Conservation (phyloP, 2,329 filamentous ascomycete species). For the Botrytis byssoidea region DNA sequence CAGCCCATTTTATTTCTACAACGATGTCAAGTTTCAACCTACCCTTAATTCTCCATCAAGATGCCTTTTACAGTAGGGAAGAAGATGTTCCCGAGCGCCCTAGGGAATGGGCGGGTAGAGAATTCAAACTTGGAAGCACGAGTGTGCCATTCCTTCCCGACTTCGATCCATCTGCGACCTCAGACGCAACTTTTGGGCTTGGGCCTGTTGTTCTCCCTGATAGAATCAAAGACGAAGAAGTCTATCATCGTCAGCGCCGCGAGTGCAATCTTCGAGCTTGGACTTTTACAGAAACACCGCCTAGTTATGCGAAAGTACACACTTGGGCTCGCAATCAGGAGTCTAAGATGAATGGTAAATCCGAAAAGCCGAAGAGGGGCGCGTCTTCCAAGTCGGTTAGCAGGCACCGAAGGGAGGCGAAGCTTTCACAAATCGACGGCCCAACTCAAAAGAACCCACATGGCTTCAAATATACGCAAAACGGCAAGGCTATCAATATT, state of each 20-base stretch:
- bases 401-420: constrained; percentile 32
- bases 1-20: constrained; percentile 47
- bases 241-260: constrained; percentile 52
- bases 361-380: constrained; percentile 26
- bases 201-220: constrained; percentile 50
- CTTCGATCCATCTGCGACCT: constrained; percentile 66
- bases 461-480: constrained; percentile 84
- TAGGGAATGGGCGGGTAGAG: constrained; percentile 82
- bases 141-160: constrained; percentile 76
- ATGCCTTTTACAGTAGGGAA: constrained; percentile 82
- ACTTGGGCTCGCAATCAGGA: constrained; percentile 56
- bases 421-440: constrained; percentile 81
- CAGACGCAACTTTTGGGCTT: constrained; percentile 54
- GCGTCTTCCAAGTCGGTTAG: constrained; percentile 15
- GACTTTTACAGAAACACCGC: constrained; percentile 73
- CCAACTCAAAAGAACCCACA: constrained; percentile 79
- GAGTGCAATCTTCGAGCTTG: constrained; percentile 67
- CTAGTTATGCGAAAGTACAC: constrained; percentile 66
- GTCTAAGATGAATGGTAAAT: constrained; percentile 35
- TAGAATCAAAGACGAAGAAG: constrained; percentile 49
- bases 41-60: constrained; percentile 75
- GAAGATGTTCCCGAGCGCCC: constrained; percentile 74
- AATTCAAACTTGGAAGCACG: constrained; percentile 74
- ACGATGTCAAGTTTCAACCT: constrained; percentile 58
- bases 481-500: constrained; percentile 69